These are phyloP conservation scores for Theileria annulata DNA, from an alignment of 169 alveolate genomes.

Conservation along the genomic window DNA sequence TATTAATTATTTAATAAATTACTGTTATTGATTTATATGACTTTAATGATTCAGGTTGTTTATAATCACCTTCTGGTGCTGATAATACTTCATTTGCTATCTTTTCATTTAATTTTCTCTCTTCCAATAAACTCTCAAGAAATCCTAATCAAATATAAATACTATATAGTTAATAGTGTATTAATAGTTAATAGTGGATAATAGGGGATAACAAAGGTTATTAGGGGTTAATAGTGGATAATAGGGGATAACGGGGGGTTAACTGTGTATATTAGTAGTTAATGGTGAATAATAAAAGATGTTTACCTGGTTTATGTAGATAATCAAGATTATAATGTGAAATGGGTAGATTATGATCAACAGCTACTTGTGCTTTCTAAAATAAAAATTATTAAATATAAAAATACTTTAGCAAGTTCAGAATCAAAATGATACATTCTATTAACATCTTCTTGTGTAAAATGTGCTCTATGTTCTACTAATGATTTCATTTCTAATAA, in stretches of 20 bases:
- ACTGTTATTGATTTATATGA: slow-evolving; percentile 50
- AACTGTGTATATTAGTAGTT: not conserved
- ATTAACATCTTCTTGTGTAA: slow-evolving; percentile 80
- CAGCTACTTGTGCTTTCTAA: slow-evolving; percentile 80
- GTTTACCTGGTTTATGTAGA: slow-evolving; percentile 68
- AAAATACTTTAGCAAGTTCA: slow-evolving; percentile 70
- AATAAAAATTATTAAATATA: not conserved
- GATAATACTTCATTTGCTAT: slow-evolving; percentile 57
- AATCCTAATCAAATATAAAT: too few species aligned
- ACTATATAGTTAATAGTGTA: too few species aligned
- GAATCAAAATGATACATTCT: slow-evolving; percentile 77
- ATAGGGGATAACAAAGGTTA: too few species aligned
- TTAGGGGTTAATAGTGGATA: too few species aligned
- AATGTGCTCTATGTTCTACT: slow-evolving; percentile 78
- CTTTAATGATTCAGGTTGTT: slow-evolving; percentile 41
- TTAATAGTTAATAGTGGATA: too few species aligned
- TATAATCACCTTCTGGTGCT: slow-evolving; percentile 54
- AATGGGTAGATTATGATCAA: slow-evolving; percentile 75
- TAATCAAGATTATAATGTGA: slow-evolving; percentile 76
- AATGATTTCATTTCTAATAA: slow-evolving; percentile 77
- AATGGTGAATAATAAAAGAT: not conserved
- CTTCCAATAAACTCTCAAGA: slow-evolving; percentile 66
- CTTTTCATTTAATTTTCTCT: slow-evolving; percentile 57
- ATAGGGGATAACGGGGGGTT: not conserved
- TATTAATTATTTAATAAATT: not conserved